A percentile compares a stretch with the other conserved stretches of the same genome.
Conservation (phyloP, 2,329 filamentous ascomycete species). For the Penicillium palitans region DNA sequence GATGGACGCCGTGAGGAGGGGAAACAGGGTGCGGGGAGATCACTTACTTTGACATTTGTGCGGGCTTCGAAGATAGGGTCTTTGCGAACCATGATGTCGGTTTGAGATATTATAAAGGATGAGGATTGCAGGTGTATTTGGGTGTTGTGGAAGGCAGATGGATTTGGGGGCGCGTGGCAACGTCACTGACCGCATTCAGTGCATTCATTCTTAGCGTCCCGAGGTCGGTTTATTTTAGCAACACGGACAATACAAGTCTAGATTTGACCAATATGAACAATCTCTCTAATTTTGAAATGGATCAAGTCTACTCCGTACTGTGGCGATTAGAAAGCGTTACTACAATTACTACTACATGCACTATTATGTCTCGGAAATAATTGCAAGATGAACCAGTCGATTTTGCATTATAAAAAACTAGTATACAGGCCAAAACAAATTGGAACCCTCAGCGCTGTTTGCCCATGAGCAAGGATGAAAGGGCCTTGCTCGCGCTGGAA, state of each 20-base stretch:
- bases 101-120: background rate
- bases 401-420: slow-evolving; percentile 17
- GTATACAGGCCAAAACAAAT: slow-evolving; percentile 24
- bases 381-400: slow-evolving; percentile 16
- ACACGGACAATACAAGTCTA: background rate
- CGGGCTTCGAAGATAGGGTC: slow-evolving; percentile 46
- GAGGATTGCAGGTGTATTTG: background rate
- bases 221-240: background rate
- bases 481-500: slow-evolving; percentile 33
- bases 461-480: slow-evolving; percentile 24
- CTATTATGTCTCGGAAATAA: background rate
- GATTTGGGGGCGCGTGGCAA: slow-evolving; percentile 23
- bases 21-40: background rate
- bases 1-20: background rate
- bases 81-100: slow-evolving; percentile 40
- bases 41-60: slow-evolving; percentile 43
- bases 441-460: slow-evolving; percentile 29
- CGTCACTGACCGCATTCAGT: slow-evolving; percentile 31
- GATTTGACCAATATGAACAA: background rate
- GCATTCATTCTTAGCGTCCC: slow-evolving; percentile 12
- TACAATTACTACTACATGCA: background rate
- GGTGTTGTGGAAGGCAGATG: slow-evolving; percentile 5
- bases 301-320: no score
- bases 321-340: background rate
- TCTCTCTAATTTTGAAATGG: background rate